A percentile compares a stretch with the other conserved stretches of the same genome.
Conservation (phyloP, 2,329 filamentous ascomycete species). For the Paecilomyces niveus region DNA sequence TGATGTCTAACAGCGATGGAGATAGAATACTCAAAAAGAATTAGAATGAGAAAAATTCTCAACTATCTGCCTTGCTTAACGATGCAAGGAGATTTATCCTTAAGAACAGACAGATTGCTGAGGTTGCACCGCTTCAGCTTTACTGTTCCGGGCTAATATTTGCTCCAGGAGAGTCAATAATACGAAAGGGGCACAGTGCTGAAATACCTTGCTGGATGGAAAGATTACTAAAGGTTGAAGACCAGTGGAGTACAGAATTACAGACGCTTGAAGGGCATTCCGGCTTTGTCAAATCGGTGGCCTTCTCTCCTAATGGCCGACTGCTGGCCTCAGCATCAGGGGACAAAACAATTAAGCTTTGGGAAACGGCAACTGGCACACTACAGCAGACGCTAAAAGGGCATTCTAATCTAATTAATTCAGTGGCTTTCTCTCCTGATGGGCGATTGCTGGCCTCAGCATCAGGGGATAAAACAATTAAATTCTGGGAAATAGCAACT, state of each 20-base stretch:
- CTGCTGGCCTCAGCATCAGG: slow-evolving; percentile 11
- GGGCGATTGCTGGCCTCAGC: slow-evolving; percentile 13
- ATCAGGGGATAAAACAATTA: slow-evolving; percentile 8
- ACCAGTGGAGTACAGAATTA: slow-evolving; percentile 13
- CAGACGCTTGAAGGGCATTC: slow-evolving; percentile 14
- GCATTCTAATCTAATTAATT: slow-evolving; percentile 7
- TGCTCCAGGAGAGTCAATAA: slow-evolving; percentile 16
- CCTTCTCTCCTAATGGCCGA: slow-evolving; percentile 13
- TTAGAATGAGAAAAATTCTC: slow-evolving; percentile 5
- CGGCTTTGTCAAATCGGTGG: slow-evolving; percentile 7
- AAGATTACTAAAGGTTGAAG: slow-evolving; percentile 4
- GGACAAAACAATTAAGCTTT: slow-evolving; percentile 11
- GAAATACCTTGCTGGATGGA: slow-evolving; percentile 11
- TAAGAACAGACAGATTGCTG: slow-evolving; percentile 17
- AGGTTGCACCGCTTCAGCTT: slow-evolving; percentile 26
- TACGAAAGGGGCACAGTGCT: slow-evolving; percentile 15
- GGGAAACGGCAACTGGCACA: slow-evolving; percentile 8
- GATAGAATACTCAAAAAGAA: not conserved
- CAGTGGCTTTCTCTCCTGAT: slow-evolving; percentile 21
- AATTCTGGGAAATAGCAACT: slow-evolving; percentile 9
- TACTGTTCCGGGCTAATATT: slow-evolving; percentile 29
- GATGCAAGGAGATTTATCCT: slow-evolving; percentile 26
- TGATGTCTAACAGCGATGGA: not conserved
- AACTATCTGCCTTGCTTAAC: slow-evolving; percentile 16
- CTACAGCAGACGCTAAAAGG: slow-evolving; percentile 14